Evolutionary conservation across 2,329 filamentous ascomycete genomes (phyloP), one percentile per base, ranked within the genome.

Genomic region (Periconia sp.): DNA sequence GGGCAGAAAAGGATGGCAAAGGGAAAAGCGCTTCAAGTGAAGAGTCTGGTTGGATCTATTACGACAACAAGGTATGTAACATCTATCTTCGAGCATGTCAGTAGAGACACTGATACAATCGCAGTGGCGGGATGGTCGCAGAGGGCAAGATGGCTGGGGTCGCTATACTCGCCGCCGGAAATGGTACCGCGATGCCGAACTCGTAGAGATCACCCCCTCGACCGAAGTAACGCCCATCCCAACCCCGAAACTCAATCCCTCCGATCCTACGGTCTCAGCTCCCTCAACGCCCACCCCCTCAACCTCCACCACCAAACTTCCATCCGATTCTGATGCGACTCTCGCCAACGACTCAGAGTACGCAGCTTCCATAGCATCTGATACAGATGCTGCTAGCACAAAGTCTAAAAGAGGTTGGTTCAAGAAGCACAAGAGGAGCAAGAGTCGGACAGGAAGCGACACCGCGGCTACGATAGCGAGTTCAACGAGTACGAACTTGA

Each of bases 131-230:
- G 87, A 89, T 56, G 92, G 92, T 13, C 86, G 88, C 12, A 82
- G 90, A 46, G 89, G 89, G 3, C 80, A 83, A 65, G 94, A 99
- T 59, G 89, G 92, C 39, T 99, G 94, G 94, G 89, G 89, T 28
- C 85, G 90, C 43, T 99, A 95, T 79, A 99, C 94, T 0, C 83
- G 94, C 11, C 84, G 94, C 16, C 78, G 94, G 50, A 96, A 97
- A 72, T 99, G 94, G 94, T 94, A 90, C 64, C 88, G 94, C 26
- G 94, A 97, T 65, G 94, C 94, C 8, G 94, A 99, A 73, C 81
- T 99, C 3, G 89, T 96, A 23, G 94, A 99, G 64, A 74, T 86
- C 51, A 66, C 71, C 28, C 62, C 74, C 15, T 67, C 73, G 46
- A 61, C 74, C 36, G 75, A 77, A 48, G 65, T 74, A 21, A 71